Conservation (phyloP, 2,329 filamentous ascomycete species). For the Ophiostoma australiae region DNA sequence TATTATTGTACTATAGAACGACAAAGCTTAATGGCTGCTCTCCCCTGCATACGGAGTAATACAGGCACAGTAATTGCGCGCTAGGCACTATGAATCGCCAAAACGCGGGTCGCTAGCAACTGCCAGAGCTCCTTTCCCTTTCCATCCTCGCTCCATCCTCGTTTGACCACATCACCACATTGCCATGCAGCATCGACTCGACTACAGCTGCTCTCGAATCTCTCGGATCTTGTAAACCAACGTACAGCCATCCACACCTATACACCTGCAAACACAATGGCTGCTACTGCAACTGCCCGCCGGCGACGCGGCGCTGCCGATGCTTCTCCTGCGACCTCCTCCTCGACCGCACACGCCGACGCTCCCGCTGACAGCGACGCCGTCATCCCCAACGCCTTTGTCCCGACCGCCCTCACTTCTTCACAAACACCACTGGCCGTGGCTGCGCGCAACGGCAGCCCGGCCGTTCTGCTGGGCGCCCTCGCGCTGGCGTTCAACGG, state of each 20-base stretch:
- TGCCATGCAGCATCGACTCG: not conserved
- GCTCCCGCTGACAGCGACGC: not conserved
- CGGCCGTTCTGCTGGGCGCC: constrained; percentile 30
- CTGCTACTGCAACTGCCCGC: constrained; percentile 13
- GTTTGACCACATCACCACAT: not conserved
- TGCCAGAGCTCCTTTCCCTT: not conserved
- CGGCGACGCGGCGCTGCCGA: constrained; percentile 20
- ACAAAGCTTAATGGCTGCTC: not conserved
- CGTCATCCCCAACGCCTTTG: constrained; percentile 13
- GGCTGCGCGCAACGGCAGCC: constrained; percentile 32
- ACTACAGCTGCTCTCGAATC: not conserved
- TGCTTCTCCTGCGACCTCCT: not conserved
- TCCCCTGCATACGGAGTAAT: not conserved
- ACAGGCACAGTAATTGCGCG: not conserved
- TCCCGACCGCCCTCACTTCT: constrained; percentile 18
- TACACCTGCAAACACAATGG: not conserved
- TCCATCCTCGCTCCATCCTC: not conserved
- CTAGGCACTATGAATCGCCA: not conserved
- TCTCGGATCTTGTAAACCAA: not conserved
- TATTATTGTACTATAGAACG: not conserved
- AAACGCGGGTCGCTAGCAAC: not conserved
- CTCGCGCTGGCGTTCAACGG: constrained; percentile 32
- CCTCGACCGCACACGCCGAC: constrained; percentile 1
- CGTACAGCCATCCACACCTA: not conserved
- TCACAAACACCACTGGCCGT: constrained; percentile 29